Percentiles rank a stretch among this genome's conserved stretches.
These are phyloP conservation scores for Zopfia rhizophila DNA, from an alignment of 2,329 filamentous ascomycete genomes.

Conservation along the genomic window DNA sequence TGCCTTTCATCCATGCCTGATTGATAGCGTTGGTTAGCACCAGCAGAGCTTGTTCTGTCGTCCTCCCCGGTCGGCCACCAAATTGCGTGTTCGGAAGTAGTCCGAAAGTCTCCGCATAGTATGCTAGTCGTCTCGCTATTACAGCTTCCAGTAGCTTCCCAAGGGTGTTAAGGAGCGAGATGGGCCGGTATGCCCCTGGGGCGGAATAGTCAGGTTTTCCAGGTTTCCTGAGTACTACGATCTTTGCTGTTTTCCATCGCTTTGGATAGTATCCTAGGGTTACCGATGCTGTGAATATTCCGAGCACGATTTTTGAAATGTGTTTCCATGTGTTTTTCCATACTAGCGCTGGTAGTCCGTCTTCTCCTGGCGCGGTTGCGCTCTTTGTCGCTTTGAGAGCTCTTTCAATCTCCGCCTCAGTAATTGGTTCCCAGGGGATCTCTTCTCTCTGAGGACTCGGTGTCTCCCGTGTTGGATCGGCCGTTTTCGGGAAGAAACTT, in stretches of 20 bases:
- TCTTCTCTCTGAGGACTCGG: too few species aligned
- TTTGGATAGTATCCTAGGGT: slow-evolving; percentile 4
- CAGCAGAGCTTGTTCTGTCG: slow-evolving; percentile 33
- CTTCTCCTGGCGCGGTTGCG: background rate
- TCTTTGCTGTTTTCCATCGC: slow-evolving; percentile 16
- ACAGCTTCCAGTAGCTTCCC: slow-evolving; percentile 29
- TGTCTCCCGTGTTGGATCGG: background rate
- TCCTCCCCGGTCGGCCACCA: slow-evolving; percentile 26
- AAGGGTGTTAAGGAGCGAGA: slow-evolving; percentile 33
- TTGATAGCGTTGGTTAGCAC: slow-evolving; percentile 17
- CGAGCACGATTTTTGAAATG: background rate
- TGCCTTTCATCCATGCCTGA: slow-evolving; percentile 1
- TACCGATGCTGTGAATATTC: background rate
- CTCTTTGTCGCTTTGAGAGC: background rate
- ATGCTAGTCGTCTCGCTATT: slow-evolving; percentile 28
- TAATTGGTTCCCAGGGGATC: slow-evolving; percentile 1
- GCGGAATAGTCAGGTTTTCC: slow-evolving; percentile 35
- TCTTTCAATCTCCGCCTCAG: background rate
- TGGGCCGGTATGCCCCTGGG: slow-evolving; percentile 34
- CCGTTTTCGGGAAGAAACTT: slow-evolving; percentile 5
- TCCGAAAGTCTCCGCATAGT: slow-evolving; percentile 24
- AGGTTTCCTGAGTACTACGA: slow-evolving; percentile 28
- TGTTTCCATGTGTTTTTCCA: slow-evolving; percentile 2
- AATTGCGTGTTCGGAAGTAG: slow-evolving; percentile 36
- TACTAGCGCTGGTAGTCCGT: slow-evolving; percentile 3